These are phyloP conservation scores for Trametopsis cervina DNA, from an alignment of 768 basidiomycete genomes.

Conservation along the genomic window DNA sequence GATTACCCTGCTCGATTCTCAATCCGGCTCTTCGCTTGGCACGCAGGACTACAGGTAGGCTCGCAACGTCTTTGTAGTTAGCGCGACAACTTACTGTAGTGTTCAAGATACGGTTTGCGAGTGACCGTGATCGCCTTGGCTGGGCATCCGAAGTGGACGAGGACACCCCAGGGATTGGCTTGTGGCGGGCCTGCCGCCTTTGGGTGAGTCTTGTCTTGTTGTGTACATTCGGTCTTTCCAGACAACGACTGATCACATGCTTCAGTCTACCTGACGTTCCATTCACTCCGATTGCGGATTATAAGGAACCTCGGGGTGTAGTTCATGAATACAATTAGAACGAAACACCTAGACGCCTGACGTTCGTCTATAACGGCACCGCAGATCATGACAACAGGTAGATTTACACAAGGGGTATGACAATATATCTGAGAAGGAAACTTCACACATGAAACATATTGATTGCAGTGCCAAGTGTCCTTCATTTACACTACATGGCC, in stretches of 20 bases:
- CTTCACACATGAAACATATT: too few relatives aligned
- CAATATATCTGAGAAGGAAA: too few relatives aligned
- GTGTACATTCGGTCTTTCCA: not conserved
- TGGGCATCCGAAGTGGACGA: conserved; percentile 50
- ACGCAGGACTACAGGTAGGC: conserved; percentile 47
- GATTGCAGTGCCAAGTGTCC: too few relatives aligned
- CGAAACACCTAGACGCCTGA: too few relatives aligned
- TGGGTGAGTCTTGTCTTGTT: conserved; percentile 27
- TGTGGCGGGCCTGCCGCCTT: conserved; percentile 49
- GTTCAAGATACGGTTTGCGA: conserved; percentile 41
- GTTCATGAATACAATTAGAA: conserved; percentile 12
- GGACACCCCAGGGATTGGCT: conserved; percentile 40
- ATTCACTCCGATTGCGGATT: conserved; percentile 12
- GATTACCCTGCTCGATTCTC: conserved; percentile 56
- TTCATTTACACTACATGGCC: too few relatives aligned
- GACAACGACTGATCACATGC: not conserved
- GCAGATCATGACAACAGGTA: too few relatives aligned
- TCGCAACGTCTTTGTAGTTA: not conserved
- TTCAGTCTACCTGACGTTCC: conserved; percentile 9
- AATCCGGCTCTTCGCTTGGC: conserved; percentile 53
- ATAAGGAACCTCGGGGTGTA: conserved; percentile 12
- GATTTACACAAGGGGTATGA: too few relatives aligned
- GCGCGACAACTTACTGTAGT: not conserved
- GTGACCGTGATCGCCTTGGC: conserved; percentile 43
- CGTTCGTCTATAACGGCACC: too few relatives aligned